These are phyloP conservation scores for Coemansia sp. DNA, from an alignment of 192 early-diverging fungal species.

Conservation along the genomic window DNA sequence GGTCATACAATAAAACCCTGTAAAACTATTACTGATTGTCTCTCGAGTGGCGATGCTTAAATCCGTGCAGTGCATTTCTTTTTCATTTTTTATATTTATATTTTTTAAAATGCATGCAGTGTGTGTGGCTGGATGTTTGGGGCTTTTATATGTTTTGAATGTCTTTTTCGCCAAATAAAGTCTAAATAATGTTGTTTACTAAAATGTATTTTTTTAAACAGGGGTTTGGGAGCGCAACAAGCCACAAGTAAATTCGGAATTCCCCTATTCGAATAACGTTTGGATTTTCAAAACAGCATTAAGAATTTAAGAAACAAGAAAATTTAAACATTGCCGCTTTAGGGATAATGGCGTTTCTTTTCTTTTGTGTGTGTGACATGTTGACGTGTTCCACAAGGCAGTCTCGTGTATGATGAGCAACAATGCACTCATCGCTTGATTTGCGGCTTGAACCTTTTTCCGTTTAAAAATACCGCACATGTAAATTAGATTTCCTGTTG, in stretches of 20 bases:
- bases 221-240: background rate
- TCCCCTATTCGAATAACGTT: background rate
- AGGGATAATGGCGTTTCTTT: background rate
- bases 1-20: constrained; percentile 12
- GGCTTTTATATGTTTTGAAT: constrained; percentile 1
- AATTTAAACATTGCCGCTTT: background rate
- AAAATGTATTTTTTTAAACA: background rate
- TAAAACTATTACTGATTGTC: background rate
- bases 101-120: background rate
- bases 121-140: constrained; percentile 5
- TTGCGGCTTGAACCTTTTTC: background rate
- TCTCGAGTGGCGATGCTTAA: constrained; percentile 18
- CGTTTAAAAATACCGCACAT: too few relatives aligned
- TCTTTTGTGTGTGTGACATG: background rate
- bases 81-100: background rate
- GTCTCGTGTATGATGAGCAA: constrained; percentile 2
- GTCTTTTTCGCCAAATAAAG: background rate
- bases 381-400: background rate
- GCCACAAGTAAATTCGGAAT: background rate
- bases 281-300: constrained; percentile 1
- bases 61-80: background rate
- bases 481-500: too few relatives aligned
- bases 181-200: constrained; percentile 4
- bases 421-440: background rate
- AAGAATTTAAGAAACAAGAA: background rate